phyloP scores from a whole-genome alignment of 805 yeast genomes.

The Suhomyces pyralidae region DNA sequence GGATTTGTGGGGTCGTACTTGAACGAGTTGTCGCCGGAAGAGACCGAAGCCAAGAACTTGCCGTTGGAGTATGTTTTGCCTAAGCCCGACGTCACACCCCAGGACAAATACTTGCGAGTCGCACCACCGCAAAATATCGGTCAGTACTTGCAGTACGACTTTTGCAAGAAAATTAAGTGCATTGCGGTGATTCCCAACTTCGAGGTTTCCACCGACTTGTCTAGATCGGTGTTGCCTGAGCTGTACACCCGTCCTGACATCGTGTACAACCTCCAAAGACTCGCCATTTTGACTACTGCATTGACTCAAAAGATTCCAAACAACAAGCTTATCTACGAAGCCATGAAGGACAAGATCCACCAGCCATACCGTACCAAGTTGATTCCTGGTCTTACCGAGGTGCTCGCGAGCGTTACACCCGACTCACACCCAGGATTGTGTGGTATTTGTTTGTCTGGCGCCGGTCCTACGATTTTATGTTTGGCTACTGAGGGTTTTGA shows the following conservation, averaged over 20 bases:
- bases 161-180: constrained; percentile 82
- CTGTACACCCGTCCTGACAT: constrained; percentile 77
- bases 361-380: constrained; percentile 94
- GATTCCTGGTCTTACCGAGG: constrained; percentile 87
- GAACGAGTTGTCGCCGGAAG: constrained; percentile 72
- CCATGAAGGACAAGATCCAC: constrained; percentile 96
- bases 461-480: constrained; percentile 96
- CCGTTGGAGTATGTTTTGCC: constrained; percentile 86
- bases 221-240: constrained; percentile 85
- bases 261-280: constrained; percentile 88
- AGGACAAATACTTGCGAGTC: constrained; percentile 35
- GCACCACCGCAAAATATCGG: constrained; percentile 83
- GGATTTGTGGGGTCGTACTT: constrained; percentile 96
- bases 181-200: constrained; percentile 90
- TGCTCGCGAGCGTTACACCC: constrained; percentile 78
- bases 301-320: constrained; percentile 82
- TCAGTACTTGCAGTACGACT: constrained; percentile 79
- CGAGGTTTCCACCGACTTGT: constrained; percentile 88
- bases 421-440: constrained; percentile 76
- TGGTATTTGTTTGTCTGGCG: constrained; percentile 95
- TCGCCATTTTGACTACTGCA: constrained; percentile 90
- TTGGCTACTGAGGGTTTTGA: constrained; percentile 89
- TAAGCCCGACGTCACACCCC: constrained; percentile 64
- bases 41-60: constrained; percentile 70
- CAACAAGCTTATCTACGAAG: constrained; percentile 78